Percentiles rank a stretch among this genome's conserved stretches.
These are phyloP conservation scores for Lipomyces kockii DNA, from an alignment of 805 yeast species.

Conservation along the genomic window DNA sequence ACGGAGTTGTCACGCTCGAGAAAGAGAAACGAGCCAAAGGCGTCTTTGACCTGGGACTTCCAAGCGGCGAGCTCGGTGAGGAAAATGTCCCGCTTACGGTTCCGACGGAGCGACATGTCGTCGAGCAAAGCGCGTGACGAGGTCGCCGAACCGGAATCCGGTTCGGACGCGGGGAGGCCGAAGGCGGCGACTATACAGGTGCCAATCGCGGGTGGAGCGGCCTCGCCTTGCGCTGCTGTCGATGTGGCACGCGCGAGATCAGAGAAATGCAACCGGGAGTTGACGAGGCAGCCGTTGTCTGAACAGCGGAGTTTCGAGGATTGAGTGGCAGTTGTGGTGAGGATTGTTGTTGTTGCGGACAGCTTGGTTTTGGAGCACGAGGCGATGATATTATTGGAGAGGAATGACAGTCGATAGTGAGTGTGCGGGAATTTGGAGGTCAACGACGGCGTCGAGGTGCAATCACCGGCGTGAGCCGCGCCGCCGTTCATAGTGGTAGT, in stretches of 20 bases:
- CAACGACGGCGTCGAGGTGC: not conserved
- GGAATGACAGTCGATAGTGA: slow-evolving; percentile 7
- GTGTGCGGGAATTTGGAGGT: slow-evolving; percentile 8
- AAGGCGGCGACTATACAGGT: slow-evolving; percentile 20
- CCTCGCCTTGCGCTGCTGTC: slow-evolving; percentile 5
- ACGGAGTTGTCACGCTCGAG: slow-evolving; percentile 2
- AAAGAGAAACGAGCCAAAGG: slow-evolving; percentile 1
- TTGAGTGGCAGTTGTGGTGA: slow-evolving; percentile 17
- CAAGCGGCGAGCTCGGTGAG: slow-evolving; percentile 21
- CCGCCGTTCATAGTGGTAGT: not conserved
- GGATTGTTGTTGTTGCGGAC: slow-evolving; percentile 18
- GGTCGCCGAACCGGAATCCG: not conserved
- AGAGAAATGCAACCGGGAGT: slow-evolving; percentile 7
- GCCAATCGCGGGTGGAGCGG: slow-evolving; percentile 21
- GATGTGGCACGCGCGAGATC: not conserved
- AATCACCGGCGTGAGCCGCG: not conserved
- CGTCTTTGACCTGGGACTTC: slow-evolving; percentile 11
- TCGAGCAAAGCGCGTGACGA: slow-evolving; percentile 6
- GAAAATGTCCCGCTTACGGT: slow-evolving; percentile 25
- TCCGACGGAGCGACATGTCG: slow-evolving; percentile 4
- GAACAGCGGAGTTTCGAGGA: slow-evolving; percentile 23
- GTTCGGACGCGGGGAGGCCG: slow-evolving; percentile 2
- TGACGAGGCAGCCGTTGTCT: slow-evolving; percentile 19
- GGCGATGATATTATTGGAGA: slow-evolving; percentile 17
- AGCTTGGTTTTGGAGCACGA: slow-evolving; percentile 22